phyloP scores from a whole-genome alignment of 2,329 filamentous ascomycete species.

The Sphaceloma murrayae region DNA sequence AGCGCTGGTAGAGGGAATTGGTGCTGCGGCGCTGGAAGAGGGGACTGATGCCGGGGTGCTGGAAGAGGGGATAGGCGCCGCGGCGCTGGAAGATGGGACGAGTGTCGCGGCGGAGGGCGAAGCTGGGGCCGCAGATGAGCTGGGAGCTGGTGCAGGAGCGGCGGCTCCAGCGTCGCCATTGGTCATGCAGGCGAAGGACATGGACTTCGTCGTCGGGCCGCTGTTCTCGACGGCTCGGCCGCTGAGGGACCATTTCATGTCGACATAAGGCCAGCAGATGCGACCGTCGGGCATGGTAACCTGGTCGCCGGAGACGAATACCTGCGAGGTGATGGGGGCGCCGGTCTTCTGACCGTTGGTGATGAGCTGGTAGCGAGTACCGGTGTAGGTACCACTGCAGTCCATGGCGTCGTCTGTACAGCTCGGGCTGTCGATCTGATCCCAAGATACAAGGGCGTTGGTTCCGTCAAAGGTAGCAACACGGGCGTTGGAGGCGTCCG shows the following conservation, averaged over 20 bases:
- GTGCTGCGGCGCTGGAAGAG: background rate
- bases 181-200: conserved; percentile 46
- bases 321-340: conserved; percentile 39
- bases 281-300: conserved; percentile 49
- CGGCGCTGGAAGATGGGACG: background rate
- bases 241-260: conserved; percentile 45
- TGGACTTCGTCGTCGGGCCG: conserved; percentile 30
- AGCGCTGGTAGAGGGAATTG: background rate
- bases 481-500: conserved; percentile 51
- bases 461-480: conserved; percentile 45
- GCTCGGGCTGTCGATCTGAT: conserved; percentile 47
- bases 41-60: background rate
- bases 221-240: conserved; percentile 25
- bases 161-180: conserved; percentile 14
- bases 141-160: conserved; percentile 15
- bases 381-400: conserved; percentile 49
- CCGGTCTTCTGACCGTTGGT: conserved; percentile 45
- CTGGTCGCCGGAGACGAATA: conserved; percentile 54
- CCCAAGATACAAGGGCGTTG: conserved; percentile 50
- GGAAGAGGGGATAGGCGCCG: background rate
- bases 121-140: conserved; percentile 13
- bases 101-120: background rate
- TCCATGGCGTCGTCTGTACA: conserved; percentile 52
- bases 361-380: conserved; percentile 52
- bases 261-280: conserved; percentile 54